Base-by-base conservation (phyloP, 2,329 filamentous ascomycete genomes). In the Tympanopsis confertula region DNA sequence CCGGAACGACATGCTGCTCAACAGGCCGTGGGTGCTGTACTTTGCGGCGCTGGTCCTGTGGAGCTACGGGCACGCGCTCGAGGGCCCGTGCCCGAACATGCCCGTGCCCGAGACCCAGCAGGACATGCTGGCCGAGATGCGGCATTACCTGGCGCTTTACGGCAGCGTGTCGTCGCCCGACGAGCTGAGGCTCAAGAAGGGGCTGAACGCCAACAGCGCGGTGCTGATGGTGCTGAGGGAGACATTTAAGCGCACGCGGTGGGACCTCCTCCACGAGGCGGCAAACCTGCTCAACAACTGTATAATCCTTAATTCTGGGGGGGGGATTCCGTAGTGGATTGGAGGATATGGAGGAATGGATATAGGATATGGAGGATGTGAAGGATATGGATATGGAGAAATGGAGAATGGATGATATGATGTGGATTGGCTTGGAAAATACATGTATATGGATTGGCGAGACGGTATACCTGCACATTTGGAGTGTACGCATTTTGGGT, bases 21-120 rank as follows among this genome's bases (percentile, higher is more conserved):
- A 96, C 51, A 72, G 91, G 13, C 86, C 89, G 0, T 96, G 91
- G 89, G 87, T 95, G 10, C 66, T 96, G 38, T 98, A 95, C 59
- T 93, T 94, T 53, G 86, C 91, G 1, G 79, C 81, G 1, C 69
- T 98, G 13, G 86, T 95, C 17, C 84, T 96, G 1, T 98, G 91
- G 91, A 86, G 79, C 42, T 98, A 96, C 50, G 89, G 88, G 2
- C 95, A 79, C 53, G 87, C 89, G 0, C 65, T 94, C 14, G 91
- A 96, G 48, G 91, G 91, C 0, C 74, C 86, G 0, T 75, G 84
- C 41, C 63, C 69, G 5, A 60, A 58, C 4, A 51, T 60, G 37
- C 68, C 59, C 47, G 59, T 63, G 15, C 74, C 83, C 39, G 58
- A 55, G 28, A 79, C 67, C 1, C 68, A 69, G 36, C 71, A 77